Evolutionary conservation across 192 early-diverging fungal species (phyloP), one percentile per base, ranked within the genome.

Genomic region (Entomortierella parvispora): DNA sequence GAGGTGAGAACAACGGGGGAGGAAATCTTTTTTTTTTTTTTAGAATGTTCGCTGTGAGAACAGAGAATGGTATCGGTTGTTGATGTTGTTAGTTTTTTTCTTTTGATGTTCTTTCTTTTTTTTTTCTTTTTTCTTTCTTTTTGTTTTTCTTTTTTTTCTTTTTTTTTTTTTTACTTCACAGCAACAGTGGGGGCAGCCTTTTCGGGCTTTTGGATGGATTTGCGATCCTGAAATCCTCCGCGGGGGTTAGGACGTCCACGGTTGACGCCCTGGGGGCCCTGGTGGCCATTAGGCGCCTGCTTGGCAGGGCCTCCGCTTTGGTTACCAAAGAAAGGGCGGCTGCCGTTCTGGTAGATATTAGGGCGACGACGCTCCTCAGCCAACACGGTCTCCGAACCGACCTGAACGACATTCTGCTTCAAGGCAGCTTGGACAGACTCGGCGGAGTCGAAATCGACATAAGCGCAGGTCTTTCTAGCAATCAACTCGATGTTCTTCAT

Each of bases 391-490:
- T 68, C 68, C 10, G 62, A 64, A 12, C 82, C 84, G 58, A 81
- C 75, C 37, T 80, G 69, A n/a, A 68, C 74, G 33, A 84, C 76
- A 10, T 58, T 68, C 55, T 91, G 77, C 42, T 85, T 86, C 56
- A 95, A 88, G 15, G 92, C 89, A 4, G 79, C 76, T 33, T 84
- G 84, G 20, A 91, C 90, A 25, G 82, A 78, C 22, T 85, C 90
- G 28, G 74, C 78, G 14, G 84, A 81, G 33, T 77, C 71, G 72
- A 94, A 95, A 65, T 94, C 91, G 26, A 93, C 88, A 71, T 92
- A 90, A 2, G 88, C 90, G 33, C 68, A 80, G 65, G 83, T 84
- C 80, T 88, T 90, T 45, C 80, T 64, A 4, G 56, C 44, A 32
- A 69, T 69, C 43, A 88, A 85, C 51, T 92, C 90, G 31, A 95